Evolutionary conservation across 1,139 yeast species (phyloP), one percentile per base, ranked within the genome.

Genomic region (Nakaseomyces delphensis): DNA sequence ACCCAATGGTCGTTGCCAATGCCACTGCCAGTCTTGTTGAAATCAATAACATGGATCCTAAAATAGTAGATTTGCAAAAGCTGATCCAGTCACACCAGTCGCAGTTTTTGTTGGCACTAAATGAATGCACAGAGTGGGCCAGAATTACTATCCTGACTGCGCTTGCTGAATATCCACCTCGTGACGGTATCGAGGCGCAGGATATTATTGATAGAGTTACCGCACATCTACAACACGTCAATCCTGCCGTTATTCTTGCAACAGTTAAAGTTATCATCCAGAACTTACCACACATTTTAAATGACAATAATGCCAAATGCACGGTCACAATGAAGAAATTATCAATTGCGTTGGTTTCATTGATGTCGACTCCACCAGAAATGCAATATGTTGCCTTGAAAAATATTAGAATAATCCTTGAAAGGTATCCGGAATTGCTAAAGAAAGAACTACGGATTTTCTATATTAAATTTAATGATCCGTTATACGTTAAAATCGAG

Each of bases 81-180:
- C 46, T 60, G 40, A 57, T 59, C 5, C 51, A 53, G 30, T 45
- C 46, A 51, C 70, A 58, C 63, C 74, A 64, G 46, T 67, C 63
- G 51, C 66, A 58, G 54, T 72, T 91, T 48, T 69, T 93, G 47
- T 71, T 79, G 52, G 95, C 96, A 23, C 71, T 93, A 51, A 89
- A 89, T 63, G 99, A 93, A 65, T 91, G 97, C 65, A 89, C 97
- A 1, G 99, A 93, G 66, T 93, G 99, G 99, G 98, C 98, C 5
- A 76, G 98, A 57, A 83, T 91, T 51, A 79, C 96, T 2, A 84
- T 93, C 39, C 70, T 93, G 50, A 76, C 85, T 2, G 87, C 96
- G 1, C 67, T 93, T 51, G 72, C 86, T 8, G 89, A 83, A 40
- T 91, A 82, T 60, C 64, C 74, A 3, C 69, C 84, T 0, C 50